Evolutionary conservation across 1,284 basidiomycete genomes (phyloP).

Genomic region (Sporisorium graminicola): DNA sequence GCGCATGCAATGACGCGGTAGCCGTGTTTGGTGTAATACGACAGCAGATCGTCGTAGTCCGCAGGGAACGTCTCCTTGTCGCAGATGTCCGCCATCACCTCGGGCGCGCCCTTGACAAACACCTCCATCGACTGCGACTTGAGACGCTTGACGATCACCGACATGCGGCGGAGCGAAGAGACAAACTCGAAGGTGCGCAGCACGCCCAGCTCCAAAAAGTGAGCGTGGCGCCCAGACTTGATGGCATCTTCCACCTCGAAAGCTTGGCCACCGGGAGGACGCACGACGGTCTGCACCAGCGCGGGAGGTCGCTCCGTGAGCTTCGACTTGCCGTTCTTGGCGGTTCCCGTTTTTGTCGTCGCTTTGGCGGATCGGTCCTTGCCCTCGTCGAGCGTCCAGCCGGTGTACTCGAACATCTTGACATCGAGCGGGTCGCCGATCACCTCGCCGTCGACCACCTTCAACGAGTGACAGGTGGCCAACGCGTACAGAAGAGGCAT

Average conservation of each 20-base stretch:
- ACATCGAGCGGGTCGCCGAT: constrained; percentile 97
- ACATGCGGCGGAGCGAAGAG: constrained; percentile 92
- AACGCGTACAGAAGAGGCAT: constrained; percentile 90
- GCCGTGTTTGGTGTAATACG: constrained; percentile 96
- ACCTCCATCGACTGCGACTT: constrained; percentile 96
- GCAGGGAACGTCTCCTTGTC: constrained; percentile 74
- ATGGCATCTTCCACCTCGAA: constrained; percentile 94
- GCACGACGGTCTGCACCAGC: constrained; percentile 94
- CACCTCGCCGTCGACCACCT: constrained; percentile 87
- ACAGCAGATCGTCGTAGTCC: constrained; percentile 95
- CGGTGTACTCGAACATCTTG: constrained; percentile 89
- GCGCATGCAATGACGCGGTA: constrained; percentile 99
- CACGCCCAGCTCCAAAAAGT: constrained; percentile 92
- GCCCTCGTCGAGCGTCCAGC: constrained; percentile 94
- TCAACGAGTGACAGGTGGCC: constrained; percentile 95
- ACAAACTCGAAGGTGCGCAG: constrained; percentile 98
- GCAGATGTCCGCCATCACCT: constrained; percentile 94
- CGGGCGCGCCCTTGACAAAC: constrained; percentile 98
- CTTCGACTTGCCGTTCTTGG: constrained; percentile 64
- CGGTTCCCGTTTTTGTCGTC: constrained; percentile 60
- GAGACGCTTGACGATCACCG: constrained; percentile 94
- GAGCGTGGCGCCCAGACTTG: constrained; percentile 83
- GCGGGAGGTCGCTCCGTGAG: constrained; percentile 82
- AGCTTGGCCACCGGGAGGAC: constrained; percentile 88
- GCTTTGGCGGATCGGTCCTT: constrained; percentile 59